Percentiles rank a stretch among this genome's conserved stretches.
phyloP scores from a whole-genome alignment of 1,284 basidiomycete species.

The Ceratobasidium sp. region DNA sequence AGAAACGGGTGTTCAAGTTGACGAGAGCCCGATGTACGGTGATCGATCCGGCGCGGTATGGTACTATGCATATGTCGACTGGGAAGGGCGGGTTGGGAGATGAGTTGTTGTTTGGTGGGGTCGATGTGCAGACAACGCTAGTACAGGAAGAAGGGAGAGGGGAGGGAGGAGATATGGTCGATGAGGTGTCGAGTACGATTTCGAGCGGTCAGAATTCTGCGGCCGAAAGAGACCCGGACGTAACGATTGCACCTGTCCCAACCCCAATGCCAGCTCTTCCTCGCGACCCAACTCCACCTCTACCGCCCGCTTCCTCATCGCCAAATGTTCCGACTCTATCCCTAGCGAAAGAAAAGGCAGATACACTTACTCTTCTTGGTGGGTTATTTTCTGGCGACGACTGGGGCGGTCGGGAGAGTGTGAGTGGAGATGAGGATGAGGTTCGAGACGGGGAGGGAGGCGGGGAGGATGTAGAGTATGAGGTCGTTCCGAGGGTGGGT shows the following conservation, averaged over 20 bases:
- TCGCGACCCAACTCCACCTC: background rate
- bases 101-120: constrained; percentile 59
- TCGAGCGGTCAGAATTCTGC: background rate
- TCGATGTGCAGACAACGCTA: constrained; percentile 54
- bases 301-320: background rate
- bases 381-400: constrained; percentile 47
- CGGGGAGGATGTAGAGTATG: constrained; percentile 46
- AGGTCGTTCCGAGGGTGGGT: constrained; percentile 46
- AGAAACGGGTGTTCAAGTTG: constrained; percentile 56
- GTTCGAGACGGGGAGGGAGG: constrained; percentile 33
- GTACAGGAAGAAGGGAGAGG: background rate
- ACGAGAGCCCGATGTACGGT: constrained; percentile 66
- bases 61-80: constrained; percentile 46
- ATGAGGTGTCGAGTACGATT: background rate
- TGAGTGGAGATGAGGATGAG: constrained; percentile 36
- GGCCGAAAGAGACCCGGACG: background rate
- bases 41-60: constrained; percentile 78
- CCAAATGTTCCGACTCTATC: background rate
- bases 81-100: constrained; percentile 35
- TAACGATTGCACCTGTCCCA: background rate
- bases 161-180: too few species aligned
- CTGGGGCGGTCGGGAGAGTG: constrained; percentile 52
- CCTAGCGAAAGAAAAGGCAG: constrained; percentile 27
- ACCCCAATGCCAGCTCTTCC: background rate
- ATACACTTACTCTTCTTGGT: constrained; percentile 36